Evolutionary conservation across 1,139 yeast genomes (phyloP).

Genomic region (Hemisphaericaspora subhashii): DNA sequence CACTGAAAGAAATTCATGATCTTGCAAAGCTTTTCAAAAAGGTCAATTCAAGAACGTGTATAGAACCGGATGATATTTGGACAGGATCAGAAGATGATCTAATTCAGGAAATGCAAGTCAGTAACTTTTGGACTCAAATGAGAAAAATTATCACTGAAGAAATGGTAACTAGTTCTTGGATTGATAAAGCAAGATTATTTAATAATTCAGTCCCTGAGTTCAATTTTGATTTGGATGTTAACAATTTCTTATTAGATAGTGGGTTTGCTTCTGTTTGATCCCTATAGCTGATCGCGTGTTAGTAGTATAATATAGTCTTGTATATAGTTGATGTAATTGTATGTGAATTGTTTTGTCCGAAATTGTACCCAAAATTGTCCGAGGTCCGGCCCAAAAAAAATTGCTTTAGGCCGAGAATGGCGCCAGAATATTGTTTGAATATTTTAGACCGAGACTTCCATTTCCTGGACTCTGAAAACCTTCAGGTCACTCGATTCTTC

Average conservation of each 20-base stretch:
- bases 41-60: constrained; percentile 5
- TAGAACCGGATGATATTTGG: not conserved
- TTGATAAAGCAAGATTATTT: constrained; percentile 2
- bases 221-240: constrained; percentile 5
- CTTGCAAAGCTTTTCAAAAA: constrained; percentile 11
- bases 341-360: too few species aligned
- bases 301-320: too few species aligned
- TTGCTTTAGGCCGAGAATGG: too few species aligned
- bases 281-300: too few species aligned
- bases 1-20: constrained; percentile 3
- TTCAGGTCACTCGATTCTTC: too few species aligned
- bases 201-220: constrained; percentile 1
- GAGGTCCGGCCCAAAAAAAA: too few species aligned
- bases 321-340: too few species aligned
- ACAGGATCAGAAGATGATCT: constrained; percentile 8
- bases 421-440: too few species aligned
- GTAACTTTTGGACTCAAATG: constrained; percentile 11
- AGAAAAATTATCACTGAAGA: constrained; percentile 8
- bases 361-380: too few species aligned
- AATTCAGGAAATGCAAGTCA: constrained; percentile 10
- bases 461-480: too few species aligned
- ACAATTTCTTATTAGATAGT: not conserved
- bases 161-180: constrained; percentile 10
- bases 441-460: too few species aligned
- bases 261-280: not conserved